A percentile compares a stretch with the other conserved stretches of the same genome.
Evolutionary conservation across 192 early-diverging fungal genomes (phyloP).

Genomic region (Coemansia sp.): DNA sequence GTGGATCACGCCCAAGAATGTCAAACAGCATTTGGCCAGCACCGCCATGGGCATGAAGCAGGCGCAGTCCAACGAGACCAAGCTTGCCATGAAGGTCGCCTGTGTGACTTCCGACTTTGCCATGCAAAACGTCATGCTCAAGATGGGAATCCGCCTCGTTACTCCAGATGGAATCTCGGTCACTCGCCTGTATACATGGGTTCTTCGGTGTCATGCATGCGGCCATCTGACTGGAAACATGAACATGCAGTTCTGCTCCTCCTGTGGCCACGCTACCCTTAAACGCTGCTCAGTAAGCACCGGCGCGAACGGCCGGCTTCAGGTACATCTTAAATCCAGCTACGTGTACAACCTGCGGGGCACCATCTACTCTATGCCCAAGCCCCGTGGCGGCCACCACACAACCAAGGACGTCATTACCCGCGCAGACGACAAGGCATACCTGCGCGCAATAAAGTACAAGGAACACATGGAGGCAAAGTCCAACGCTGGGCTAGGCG

Average conservation of each 20-base stretch:
- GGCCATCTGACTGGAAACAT: slow-evolving; percentile 80
- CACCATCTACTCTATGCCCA: slow-evolving; percentile 83
- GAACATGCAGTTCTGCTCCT: slow-evolving; percentile 88
- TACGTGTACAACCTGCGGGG: slow-evolving; percentile 88
- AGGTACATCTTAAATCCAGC: slow-evolving; percentile 84
- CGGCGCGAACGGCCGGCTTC: slow-evolving; percentile 73
- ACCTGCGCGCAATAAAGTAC: slow-evolving; percentile 44
- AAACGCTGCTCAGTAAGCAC: slow-evolving; percentile 79
- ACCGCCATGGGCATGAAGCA: slow-evolving; percentile 55
- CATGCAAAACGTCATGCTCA: slow-evolving; percentile 94
- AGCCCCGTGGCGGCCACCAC: slow-evolving; percentile 74
- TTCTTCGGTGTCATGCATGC: slow-evolving; percentile 93
- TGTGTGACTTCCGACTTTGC: slow-evolving; percentile 92
- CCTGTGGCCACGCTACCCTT: slow-evolving; percentile 85
- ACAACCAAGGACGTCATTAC: slow-evolving; percentile 71
- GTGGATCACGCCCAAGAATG: slow-evolving; percentile 93
- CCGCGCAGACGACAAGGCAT: slow-evolving; percentile 91
- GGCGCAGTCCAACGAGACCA: slow-evolving; percentile 21
- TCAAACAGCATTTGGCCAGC: slow-evolving; percentile 65
- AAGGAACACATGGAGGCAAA: slow-evolving; percentile 30
- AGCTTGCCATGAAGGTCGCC: slow-evolving; percentile 63
- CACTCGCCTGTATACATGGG: slow-evolving; percentile 76
- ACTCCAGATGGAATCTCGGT: slow-evolving; percentile 81
- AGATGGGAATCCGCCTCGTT: slow-evolving; percentile 85
- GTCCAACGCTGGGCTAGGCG: slow-evolving; percentile 24